Percentiles rank a stretch among this genome's conserved stretches.
These are phyloP conservation scores for Ogataea naganishii DNA, from an alignment of 805 yeast genomes.

Conservation along the genomic window DNA sequence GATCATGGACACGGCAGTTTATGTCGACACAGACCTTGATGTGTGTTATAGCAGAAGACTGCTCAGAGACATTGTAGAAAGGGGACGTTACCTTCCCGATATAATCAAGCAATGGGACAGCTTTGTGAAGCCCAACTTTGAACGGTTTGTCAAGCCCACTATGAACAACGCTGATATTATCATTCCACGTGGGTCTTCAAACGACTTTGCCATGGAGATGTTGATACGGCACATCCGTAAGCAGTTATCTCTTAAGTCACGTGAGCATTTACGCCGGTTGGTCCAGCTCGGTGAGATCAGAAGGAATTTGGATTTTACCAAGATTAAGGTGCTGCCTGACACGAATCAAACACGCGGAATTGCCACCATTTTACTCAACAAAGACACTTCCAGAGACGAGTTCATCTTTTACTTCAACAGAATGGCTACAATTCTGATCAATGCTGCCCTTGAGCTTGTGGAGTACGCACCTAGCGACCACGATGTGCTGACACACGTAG, in stretches of 20 bases:
- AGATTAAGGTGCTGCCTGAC: slow-evolving; percentile 30
- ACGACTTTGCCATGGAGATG: slow-evolving; percentile 68
- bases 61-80: slow-evolving; percentile 73
- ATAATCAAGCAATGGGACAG: slow-evolving; percentile 83
- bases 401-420: slow-evolving; percentile 84
- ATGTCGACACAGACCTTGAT: slow-evolving; percentile 91
- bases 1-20: slow-evolving; percentile 78
- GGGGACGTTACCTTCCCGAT: slow-evolving; percentile 81
- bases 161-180: slow-evolving; percentile 76
- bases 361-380: slow-evolving; percentile 58
- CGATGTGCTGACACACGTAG: slow-evolving; percentile 32
- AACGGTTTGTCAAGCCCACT: slow-evolving; percentile 63
- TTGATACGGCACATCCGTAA: slow-evolving; percentile 72
- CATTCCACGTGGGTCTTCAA: slow-evolving; percentile 87
- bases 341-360: slow-evolving; percentile 68
- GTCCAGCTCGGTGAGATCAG: slow-evolving; percentile 41
- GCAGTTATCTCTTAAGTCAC: slow-evolving; percentile 58
- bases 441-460: slow-evolving; percentile 57
- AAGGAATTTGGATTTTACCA: slow-evolving; percentile 21
- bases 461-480: slow-evolving; percentile 27
- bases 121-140: slow-evolving; percentile 91
- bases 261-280: slow-evolving; percentile 57
- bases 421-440: slow-evolving; percentile 62
- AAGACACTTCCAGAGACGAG: slow-evolving; percentile 53
- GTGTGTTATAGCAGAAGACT: slow-evolving; percentile 85